Percentiles rank a stretch among this genome's conserved stretches.
These are phyloP conservation scores for Paramecium octaurelia DNA, from an alignment of 73 alveolate species.

Conservation along the genomic window DNA sequence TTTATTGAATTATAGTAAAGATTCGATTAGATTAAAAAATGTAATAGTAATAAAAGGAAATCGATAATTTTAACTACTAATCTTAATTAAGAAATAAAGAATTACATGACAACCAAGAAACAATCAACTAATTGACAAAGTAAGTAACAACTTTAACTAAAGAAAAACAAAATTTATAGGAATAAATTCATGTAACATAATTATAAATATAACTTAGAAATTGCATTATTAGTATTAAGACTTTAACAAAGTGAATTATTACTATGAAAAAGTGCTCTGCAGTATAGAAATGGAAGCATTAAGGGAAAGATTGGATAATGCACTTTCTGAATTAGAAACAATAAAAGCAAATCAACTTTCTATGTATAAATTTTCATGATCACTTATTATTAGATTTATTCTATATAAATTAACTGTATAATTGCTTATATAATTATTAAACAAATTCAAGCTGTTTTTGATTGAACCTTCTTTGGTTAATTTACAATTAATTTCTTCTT, in stretches of 20 bases:
- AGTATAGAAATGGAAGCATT: slow-evolving; percentile 30
- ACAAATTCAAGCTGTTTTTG: background rate
- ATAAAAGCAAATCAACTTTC: background rate
- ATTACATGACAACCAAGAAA: background rate
- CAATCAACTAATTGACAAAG: background rate
- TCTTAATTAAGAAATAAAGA: background rate
- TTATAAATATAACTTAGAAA: background rate
- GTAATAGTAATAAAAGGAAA: background rate
- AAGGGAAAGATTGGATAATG: background rate
- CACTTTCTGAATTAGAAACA: background rate
- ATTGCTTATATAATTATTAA: background rate
- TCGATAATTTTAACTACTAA: background rate
- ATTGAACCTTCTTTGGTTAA: background rate
- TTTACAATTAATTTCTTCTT: background rate
- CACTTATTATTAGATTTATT: background rate
- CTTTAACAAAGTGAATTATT: background rate
- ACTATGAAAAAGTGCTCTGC: background rate
- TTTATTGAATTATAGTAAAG: background rate
- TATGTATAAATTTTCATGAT: background rate
- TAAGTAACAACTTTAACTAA: background rate
- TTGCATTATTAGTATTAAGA: background rate
- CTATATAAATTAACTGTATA: background rate
- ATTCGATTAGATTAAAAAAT: background rate
- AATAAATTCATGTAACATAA: background rate
- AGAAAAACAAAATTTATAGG: background rate